phyloP scores from a whole-genome alignment of 164 flowering plant species.

The Magnolia officinalis region DNA sequence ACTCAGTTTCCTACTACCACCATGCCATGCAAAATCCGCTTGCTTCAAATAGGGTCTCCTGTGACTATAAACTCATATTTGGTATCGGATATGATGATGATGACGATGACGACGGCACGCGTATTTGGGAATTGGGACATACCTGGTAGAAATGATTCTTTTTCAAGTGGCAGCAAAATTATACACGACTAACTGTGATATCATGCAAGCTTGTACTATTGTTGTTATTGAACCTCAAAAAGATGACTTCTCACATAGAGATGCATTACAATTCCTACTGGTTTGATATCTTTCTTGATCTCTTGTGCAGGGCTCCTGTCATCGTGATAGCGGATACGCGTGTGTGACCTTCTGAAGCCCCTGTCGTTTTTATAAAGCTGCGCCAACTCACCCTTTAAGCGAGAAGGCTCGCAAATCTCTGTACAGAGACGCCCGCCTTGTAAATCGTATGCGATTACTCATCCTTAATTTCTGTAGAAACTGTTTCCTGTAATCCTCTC shows the following conservation, averaged over 20 bases:
- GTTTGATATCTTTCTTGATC: neutral
- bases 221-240: neutral
- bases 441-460: neutral
- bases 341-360: neutral
- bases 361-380: neutral
- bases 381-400: neutral
- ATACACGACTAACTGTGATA: neutral
- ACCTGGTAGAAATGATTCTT: neutral
- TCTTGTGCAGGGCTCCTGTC: neutral
- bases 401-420: neutral
- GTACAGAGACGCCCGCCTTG: neutral
- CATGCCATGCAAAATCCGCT: too few species aligned
- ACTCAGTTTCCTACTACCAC: too few species aligned
- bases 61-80: neutral
- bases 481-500: neutral
- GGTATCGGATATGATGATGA: neutral
- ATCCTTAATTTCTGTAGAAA: neutral
- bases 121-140: neutral
- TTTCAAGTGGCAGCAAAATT: neutral
- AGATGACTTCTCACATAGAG: neutral
- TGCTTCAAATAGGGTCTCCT: too few species aligned
- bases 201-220: neutral
- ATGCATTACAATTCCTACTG: neutral
- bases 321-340: neutral
- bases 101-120: too few species aligned